Conservation (phyloP, 2,329 filamentous ascomycete genomes). For the Trichoderma pleuroti region DNA sequence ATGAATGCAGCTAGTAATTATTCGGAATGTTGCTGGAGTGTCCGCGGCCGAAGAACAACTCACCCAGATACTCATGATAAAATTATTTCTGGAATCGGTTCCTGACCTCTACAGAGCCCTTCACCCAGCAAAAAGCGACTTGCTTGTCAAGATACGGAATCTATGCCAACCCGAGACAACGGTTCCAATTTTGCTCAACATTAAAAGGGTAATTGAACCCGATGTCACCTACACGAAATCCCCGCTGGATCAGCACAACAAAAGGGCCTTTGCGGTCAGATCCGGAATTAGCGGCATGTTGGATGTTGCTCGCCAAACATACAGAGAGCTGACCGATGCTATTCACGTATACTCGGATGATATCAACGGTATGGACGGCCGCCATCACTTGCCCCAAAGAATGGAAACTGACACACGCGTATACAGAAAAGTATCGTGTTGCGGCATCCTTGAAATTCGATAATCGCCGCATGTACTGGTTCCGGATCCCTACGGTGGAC, state of each 20-base stretch:
- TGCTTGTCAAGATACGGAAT: conserved; percentile 65
- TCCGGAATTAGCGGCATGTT: conserved; percentile 80
- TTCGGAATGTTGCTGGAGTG: conserved; percentile 63
- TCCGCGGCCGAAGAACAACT: conserved; percentile 74
- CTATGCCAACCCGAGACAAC: conserved; percentile 65
- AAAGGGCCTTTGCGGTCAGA: conserved; percentile 85
- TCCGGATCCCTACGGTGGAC: conserved; percentile 61
- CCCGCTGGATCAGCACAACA: conserved; percentile 82
- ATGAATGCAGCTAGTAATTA: conserved; percentile 66
- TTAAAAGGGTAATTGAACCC: conserved; percentile 70
- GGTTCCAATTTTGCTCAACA: conserved; percentile 57
- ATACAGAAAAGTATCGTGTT: conserved; percentile 42
- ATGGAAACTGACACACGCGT: background rate
- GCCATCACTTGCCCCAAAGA: background rate
- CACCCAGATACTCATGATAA: conserved; percentile 82
- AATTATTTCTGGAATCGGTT: conserved; percentile 71
- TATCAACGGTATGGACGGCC: conserved; percentile 53
- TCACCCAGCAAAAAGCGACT: conserved; percentile 56
- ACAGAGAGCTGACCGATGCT: conserved; percentile 82
- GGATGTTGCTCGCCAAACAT: conserved; percentile 83
- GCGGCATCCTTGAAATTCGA: conserved; percentile 71
- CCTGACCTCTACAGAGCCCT: conserved; percentile 66
- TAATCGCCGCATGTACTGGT: conserved; percentile 71
- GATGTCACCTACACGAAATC: conserved; percentile 75
- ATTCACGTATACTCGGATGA: conserved; percentile 66